Evolutionary conservation across 2,329 filamentous ascomycete genomes (phyloP).

Genomic region (Penicillium sp.): DNA sequence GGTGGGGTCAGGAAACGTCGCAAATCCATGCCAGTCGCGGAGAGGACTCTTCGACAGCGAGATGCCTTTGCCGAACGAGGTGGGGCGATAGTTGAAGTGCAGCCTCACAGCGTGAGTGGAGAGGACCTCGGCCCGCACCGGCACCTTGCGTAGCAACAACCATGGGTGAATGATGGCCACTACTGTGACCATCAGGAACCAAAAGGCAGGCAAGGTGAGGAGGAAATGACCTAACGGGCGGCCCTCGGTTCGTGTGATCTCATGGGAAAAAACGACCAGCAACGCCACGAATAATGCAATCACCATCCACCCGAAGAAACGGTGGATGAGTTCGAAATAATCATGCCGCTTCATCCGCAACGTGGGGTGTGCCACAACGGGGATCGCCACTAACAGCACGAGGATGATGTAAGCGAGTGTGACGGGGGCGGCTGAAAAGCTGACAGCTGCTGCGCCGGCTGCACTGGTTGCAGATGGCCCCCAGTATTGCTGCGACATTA

Average conservation of each 20-base stretch:
- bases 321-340: slow-evolving; percentile 71
- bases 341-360: slow-evolving; percentile 69
- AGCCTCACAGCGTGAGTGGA: slow-evolving; percentile 74
- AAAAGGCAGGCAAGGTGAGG: slow-evolving; percentile 61
- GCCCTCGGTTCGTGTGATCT: slow-evolving; percentile 41
- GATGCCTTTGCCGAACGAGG: slow-evolving; percentile 60
- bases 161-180: slow-evolving; percentile 72
- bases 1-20: slow-evolving; percentile 66
- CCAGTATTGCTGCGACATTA: slow-evolving; percentile 40
- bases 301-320: slow-evolving; percentile 73
- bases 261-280: slow-evolving; percentile 59
- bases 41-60: slow-evolving; percentile 67
- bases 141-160: slow-evolving; percentile 70
- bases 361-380: slow-evolving; percentile 65
- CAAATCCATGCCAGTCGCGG: slow-evolving; percentile 76
- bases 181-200: slow-evolving; percentile 69
- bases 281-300: slow-evolving; percentile 69
- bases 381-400: slow-evolving; percentile 62
- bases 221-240: slow-evolving; percentile 46
- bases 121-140: slow-evolving; percentile 67
- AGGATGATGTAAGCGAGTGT: slow-evolving; percentile 63
- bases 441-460: slow-evolving; percentile 15
- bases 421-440: slow-evolving; percentile 46
- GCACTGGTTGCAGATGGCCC: slow-evolving; percentile 15
- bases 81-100: slow-evolving; percentile 67